A percentile compares a stretch with the other conserved stretches of the same genome.
These are phyloP conservation scores for Spongospora subterranea DNA, from an alignment of 208 protist species.

Conservation along the genomic window DNA sequence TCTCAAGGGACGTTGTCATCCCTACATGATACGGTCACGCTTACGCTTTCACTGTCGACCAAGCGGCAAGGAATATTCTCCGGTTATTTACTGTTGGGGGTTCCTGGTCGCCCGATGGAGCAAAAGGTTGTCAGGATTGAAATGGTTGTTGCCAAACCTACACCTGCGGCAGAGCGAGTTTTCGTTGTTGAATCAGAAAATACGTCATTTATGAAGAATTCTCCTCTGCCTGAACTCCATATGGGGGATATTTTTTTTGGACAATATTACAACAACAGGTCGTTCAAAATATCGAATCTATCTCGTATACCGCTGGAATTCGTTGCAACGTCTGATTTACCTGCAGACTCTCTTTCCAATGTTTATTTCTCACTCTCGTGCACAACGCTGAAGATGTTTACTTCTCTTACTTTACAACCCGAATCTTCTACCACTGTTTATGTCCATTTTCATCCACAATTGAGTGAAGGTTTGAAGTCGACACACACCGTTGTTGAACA, in stretches of 20 bases:
- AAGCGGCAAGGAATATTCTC: background rate
- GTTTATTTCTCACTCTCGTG: background rate
- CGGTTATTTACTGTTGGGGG: background rate
- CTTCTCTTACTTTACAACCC: background rate
- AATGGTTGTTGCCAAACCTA: background rate
- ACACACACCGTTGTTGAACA: background rate
- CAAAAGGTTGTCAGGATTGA: background rate
- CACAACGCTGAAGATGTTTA: background rate
- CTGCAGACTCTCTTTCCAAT: background rate
- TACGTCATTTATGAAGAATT: background rate
- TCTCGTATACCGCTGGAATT: background rate
- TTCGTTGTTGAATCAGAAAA: background rate
- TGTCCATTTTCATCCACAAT: background rate
- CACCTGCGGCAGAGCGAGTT: background rate
- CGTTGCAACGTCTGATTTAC: background rate
- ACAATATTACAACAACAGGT: background rate
- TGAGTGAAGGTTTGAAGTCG: background rate
- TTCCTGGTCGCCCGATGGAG: background rate
- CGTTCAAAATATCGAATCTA: background rate
- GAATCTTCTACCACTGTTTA: background rate
- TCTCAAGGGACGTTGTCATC: background rate
- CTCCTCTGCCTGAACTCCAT: background rate
- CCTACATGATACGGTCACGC: background rate
- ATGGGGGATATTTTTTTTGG: background rate
- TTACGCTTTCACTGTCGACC: background rate